A percentile compares a stretch with the other conserved stretches of the same genome.
These are phyloP conservation scores for Tetragonia tetragonoides DNA, from an alignment of 148 eudicot genomes.

Conservation along the genomic window DNA sequence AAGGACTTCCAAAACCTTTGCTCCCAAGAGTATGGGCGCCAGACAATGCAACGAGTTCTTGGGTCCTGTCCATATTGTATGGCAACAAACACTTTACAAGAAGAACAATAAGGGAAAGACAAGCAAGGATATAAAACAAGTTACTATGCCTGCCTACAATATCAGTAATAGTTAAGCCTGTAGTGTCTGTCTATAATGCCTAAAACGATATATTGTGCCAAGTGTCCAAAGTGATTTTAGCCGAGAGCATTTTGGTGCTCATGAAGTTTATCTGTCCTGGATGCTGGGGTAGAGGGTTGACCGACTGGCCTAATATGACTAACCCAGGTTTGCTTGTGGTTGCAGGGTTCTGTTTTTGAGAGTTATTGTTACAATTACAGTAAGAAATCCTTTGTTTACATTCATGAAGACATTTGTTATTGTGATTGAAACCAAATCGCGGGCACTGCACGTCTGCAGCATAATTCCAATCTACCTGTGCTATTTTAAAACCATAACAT, in stretches of 20 bases:
- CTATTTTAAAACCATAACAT: too few species aligned
- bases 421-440: too few species aligned
- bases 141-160: background rate
- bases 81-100: slow-evolving; percentile 1
- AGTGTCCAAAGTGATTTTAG: background rate
- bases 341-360: background rate
- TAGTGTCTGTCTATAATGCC: background rate
- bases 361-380: too few species aligned
- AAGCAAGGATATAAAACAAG: slow-evolving; percentile 6
- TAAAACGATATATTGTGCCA: background rate
- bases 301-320: background rate
- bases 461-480: too few species aligned
- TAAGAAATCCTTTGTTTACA: too few species aligned
- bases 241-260: background rate
- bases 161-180: background rate
- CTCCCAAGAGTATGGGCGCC: slow-evolving; percentile 96
- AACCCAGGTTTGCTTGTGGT: background rate
- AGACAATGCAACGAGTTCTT: slow-evolving; percentile 84
- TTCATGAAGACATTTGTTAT: too few species aligned
- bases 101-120: background rate
- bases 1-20: slow-evolving; percentile 92
- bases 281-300: background rate
- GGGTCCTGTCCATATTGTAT: slow-evolving; percentile 53
- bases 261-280: background rate
- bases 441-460: too few species aligned